These are phyloP conservation scores for Picochlorum sp. DNA, from an alignment of 139 green algal genomes.

Conservation along the genomic window DNA sequence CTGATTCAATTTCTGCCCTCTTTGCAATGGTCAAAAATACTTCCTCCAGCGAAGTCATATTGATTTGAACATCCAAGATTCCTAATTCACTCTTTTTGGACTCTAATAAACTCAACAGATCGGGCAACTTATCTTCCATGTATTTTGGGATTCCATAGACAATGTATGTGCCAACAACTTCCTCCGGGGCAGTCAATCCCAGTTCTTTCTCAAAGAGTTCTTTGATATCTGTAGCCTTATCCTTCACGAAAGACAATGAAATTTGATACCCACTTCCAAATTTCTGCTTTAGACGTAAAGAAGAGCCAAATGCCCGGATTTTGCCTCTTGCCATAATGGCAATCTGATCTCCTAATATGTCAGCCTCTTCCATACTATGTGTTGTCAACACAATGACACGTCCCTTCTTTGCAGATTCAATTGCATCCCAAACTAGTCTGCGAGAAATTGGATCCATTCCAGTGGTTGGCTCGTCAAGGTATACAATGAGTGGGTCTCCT, in stretches of 20 bases:
- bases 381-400: slow-evolving; percentile 87
- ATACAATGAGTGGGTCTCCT: slow-evolving; percentile 82
- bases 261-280: slow-evolving; percentile 74
- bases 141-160: slow-evolving; percentile 47
- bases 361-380: slow-evolving; percentile 95
- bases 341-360: slow-evolving; percentile 85
- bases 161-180: slow-evolving; percentile 52
- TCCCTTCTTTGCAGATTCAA: slow-evolving; percentile 54
- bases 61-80: slow-evolving; percentile 59
- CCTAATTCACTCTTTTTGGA: slow-evolving; percentile 25
- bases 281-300: slow-evolving; percentile 79
- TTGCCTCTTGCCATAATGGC: slow-evolving; percentile 85
- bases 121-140: slow-evolving; percentile 35
- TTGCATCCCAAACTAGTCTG: slow-evolving; percentile 88
- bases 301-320: slow-evolving; percentile 67
- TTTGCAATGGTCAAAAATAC: slow-evolving; percentile 77
- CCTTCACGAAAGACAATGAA: slow-evolving; percentile 1
- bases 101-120: slow-evolving; percentile 51
- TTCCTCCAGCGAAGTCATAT: slow-evolving; percentile 48
- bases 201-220: slow-evolving; percentile 11
- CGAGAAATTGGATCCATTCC: slow-evolving; percentile 83
- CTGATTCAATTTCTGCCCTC: slow-evolving; percentile 53
- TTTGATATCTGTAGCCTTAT: slow-evolving; percentile 4
- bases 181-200: slow-evolving; percentile 28
- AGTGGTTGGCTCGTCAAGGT: slow-evolving; percentile 89